Conservation (phyloP, 2,329 filamentous ascomycete genomes). For the Ophiosphaerella korrae region DNA sequence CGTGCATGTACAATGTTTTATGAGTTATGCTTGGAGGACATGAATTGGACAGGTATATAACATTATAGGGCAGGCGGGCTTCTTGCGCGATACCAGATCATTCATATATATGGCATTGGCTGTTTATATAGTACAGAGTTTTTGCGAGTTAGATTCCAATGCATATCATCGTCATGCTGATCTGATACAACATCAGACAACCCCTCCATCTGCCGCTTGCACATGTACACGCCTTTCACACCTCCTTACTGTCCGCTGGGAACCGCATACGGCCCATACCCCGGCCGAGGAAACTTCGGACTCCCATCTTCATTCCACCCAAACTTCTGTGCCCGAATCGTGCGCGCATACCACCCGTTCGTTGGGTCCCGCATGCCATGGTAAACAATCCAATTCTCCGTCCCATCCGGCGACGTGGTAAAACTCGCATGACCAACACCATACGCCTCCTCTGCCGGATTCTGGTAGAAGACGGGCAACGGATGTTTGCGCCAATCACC, state of each 20-base stretch:
- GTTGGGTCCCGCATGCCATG: slow-evolving; percentile 58
- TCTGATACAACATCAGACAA: too few species aligned
- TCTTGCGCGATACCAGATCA: too few species aligned
- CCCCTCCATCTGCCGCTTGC: too few species aligned
- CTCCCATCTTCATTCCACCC: slow-evolving; percentile 55
- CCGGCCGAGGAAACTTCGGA: slow-evolving; percentile 55
- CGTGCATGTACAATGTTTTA: too few species aligned
- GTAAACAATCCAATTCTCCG: slow-evolving; percentile 59
- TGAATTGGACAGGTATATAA: background rate
- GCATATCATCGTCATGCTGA: too few species aligned
- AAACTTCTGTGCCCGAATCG: slow-evolving; percentile 57
- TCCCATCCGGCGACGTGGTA: slow-evolving; percentile 54
- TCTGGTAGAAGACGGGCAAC: slow-evolving; percentile 56
- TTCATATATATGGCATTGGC: too few species aligned
- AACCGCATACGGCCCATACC: slow-evolving; percentile 54
- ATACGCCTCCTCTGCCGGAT: slow-evolving; percentile 51
- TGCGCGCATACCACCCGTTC: slow-evolving; percentile 54
- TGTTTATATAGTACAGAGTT: too few species aligned
- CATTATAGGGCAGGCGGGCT: too few species aligned
- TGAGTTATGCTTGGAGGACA: background rate
- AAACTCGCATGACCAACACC: slow-evolving; percentile 60
- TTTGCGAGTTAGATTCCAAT: too few species aligned
- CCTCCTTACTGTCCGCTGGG: slow-evolving; percentile 16
- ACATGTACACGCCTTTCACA: too few species aligned
- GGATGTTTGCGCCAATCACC: slow-evolving; percentile 56